These are phyloP conservation scores for Tylopilus cervinicoccineus DNA, from an alignment of 768 basidiomycete genomes.

Conservation along the genomic window DNA sequence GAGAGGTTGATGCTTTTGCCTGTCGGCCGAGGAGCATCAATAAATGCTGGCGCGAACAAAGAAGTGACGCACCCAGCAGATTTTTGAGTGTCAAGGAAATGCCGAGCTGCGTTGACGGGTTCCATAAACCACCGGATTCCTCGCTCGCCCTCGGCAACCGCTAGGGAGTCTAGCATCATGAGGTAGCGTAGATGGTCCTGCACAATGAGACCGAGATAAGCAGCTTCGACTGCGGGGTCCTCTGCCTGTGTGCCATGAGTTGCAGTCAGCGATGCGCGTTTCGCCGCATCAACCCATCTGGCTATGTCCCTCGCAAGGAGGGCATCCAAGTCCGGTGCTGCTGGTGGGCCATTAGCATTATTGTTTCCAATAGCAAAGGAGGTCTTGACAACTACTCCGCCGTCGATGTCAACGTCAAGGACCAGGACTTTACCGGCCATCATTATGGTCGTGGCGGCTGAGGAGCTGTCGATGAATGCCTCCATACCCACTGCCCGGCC, in stretches of 20 bases:
- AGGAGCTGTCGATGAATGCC: constrained; percentile 61
- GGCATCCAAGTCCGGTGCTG: constrained; percentile 47
- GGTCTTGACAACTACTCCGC: constrained; percentile 55
- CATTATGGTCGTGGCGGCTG: constrained; percentile 47
- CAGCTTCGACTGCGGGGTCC: constrained; percentile 48
- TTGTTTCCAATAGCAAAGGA: constrained; percentile 58
- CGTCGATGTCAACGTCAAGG: constrained; percentile 64
- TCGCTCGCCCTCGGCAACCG: constrained; percentile 48
- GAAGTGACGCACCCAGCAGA: constrained; percentile 12
- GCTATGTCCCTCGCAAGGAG: constrained; percentile 56
- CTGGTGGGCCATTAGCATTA: constrained; percentile 44
- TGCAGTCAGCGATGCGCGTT: constrained; percentile 19
- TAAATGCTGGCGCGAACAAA: neutral
- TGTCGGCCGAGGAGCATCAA: constrained; percentile 15
- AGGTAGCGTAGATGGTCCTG: constrained; percentile 61
- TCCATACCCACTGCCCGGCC: constrained; percentile 68
- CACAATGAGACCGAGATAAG: constrained; percentile 44
- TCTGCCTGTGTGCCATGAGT: constrained; percentile 36
- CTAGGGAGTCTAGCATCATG: constrained; percentile 68
- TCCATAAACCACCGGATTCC: constrained; percentile 77
- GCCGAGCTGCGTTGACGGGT: constrained; percentile 18
- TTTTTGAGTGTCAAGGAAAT: constrained; percentile 17
- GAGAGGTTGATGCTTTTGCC: constrained; percentile 46
- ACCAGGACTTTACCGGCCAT: constrained; percentile 81
- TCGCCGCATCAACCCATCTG: constrained; percentile 50